Evolutionary conservation across 495 filamentous ascomycete species (phyloP), one percentile per base, ranked within the genome.

Genomic region (Tuber magnatum): DNA sequence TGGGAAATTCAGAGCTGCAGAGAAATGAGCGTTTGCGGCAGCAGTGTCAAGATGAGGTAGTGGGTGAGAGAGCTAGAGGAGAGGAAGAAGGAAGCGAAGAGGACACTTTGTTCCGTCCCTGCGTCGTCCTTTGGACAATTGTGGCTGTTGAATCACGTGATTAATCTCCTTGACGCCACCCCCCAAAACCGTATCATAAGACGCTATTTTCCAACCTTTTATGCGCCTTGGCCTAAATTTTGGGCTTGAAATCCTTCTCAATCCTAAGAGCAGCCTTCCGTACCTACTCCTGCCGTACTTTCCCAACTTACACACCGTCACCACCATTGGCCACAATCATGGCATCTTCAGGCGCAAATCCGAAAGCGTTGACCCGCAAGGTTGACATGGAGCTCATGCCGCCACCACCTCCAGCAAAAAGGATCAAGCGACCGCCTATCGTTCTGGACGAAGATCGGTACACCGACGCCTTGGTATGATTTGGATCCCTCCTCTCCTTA

Each of bases 361-460:
- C 86, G 1, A 83, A 78, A 70, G 87, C 89, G 32, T 87, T 94
- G 61, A 84, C 87, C 5, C 91, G 91, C 81, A 91, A 91, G 77
- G 85, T 89, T 61, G 91, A 94, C 77, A 86, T 86, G 39, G 88
- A 91, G 79, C 86, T 98, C 69, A 98, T 98, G 96, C 91, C 93
- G 0, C 93, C 94, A 16, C 94, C 93, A 3, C 94, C 94, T 8
- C 90, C 91, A 1, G 88, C 92, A 38, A 98, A 97, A 83, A 90
- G 93, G 70, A 97, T 97, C 80, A 97, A 97, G 84, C 90, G 95
- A 42, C 95, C 95, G 6, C 87, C 92, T 75, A 94, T 90, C 70
- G 91, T 97, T 51, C 88, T 99, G 39, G 93, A 97, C 83, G 95
- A 99, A 86, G 95, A 99, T 80, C 89, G 90, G 78, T 99, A 99